These are phyloP conservation scores for Pseudogymnoascus sp. DNA, from an alignment of 2,329 filamentous ascomycete genomes.

Conservation along the genomic window DNA sequence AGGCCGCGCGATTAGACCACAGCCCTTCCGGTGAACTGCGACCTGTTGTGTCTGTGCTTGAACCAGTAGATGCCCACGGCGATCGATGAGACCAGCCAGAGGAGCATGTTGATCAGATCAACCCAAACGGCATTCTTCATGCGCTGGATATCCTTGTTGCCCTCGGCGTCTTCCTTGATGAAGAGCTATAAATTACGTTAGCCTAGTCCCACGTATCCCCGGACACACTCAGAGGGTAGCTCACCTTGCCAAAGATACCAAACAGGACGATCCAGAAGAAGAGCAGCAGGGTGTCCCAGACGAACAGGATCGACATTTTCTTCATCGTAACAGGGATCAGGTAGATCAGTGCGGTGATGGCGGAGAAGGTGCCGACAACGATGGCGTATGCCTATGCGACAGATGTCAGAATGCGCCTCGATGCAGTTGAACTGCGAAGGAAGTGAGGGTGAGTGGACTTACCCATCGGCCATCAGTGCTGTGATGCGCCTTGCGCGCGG, in stretches of 20 bases:
- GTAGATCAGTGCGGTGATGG: constrained; percentile 58
- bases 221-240: background rate
- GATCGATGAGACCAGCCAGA: constrained; percentile 63
- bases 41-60: constrained; percentile 43
- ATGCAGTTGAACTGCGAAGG: background rate
- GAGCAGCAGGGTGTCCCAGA: constrained; percentile 65
- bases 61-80: constrained; percentile 53
- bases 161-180: constrained; percentile 59
- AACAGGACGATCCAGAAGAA: constrained; percentile 77
- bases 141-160: constrained; percentile 54
- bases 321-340: constrained; percentile 53
- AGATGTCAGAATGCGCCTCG: background rate
- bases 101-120: constrained; percentile 62
- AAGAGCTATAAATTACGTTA: constrained; percentile 45
- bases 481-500: constrained; percentile 40
- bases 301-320: constrained; percentile 44
- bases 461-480: constrained; percentile 65
- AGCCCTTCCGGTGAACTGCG: constrained; percentile 53
- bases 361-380: constrained; percentile 58
- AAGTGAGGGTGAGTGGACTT: constrained; percentile 23
- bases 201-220: background rate
- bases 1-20: constrained; percentile 34
- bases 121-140: constrained; percentile 89
- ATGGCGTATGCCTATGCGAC: constrained; percentile 58
- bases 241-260: constrained; percentile 67